Conservation (phyloP, 2,329 filamentous ascomycete species). For the Plenodomus biglobosus region DNA sequence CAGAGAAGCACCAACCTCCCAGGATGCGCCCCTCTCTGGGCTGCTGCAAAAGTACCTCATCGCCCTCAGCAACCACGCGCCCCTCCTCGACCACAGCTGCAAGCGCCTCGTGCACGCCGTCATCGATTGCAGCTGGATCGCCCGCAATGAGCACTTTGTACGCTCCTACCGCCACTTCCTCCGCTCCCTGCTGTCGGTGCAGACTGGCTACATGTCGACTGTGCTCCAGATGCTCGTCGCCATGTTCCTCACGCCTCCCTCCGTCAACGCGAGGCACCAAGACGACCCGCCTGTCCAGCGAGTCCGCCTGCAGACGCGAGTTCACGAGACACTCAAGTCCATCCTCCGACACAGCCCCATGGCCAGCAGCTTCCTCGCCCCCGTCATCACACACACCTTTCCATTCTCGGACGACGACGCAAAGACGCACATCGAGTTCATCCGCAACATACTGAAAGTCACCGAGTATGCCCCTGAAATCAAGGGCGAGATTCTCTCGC, state of each 20-base stretch:
- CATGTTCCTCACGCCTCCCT: slow-evolving; percentile 68
- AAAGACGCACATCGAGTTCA: slow-evolving; percentile 81
- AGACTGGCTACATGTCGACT: slow-evolving; percentile 73
- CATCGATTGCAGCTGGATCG: slow-evolving; percentile 62
- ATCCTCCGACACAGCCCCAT: slow-evolving; percentile 81
- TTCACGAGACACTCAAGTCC: slow-evolving; percentile 75
- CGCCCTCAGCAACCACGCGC: slow-evolving; percentile 60
- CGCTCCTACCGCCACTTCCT: slow-evolving; percentile 59
- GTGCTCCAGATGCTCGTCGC: slow-evolving; percentile 80
- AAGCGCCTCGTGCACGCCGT: slow-evolving; percentile 60
- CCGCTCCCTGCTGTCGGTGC: slow-evolving; percentile 72
- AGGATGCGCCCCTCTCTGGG: slow-evolving; percentile 54
- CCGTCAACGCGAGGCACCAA: slow-evolving; percentile 55
- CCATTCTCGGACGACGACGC: slow-evolving; percentile 76
- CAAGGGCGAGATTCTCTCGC: slow-evolving; percentile 75
- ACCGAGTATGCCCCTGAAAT: slow-evolving; percentile 77
- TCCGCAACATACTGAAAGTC: slow-evolving; percentile 78
- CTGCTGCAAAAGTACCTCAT: slow-evolving; percentile 60
- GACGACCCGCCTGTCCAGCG: slow-evolving; percentile 61
- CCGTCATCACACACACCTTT: slow-evolving; percentile 68
- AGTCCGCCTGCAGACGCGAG: slow-evolving; percentile 67
- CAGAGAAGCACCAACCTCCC: slow-evolving; percentile 49
- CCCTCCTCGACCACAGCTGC: slow-evolving; percentile 58
- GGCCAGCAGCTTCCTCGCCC: slow-evolving; percentile 68
- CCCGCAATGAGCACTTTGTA: slow-evolving; percentile 61